Evolutionary conservation across 768 basidiomycete genomes (phyloP).

Genomic region (Kwoniella mangroviensis): DNA sequence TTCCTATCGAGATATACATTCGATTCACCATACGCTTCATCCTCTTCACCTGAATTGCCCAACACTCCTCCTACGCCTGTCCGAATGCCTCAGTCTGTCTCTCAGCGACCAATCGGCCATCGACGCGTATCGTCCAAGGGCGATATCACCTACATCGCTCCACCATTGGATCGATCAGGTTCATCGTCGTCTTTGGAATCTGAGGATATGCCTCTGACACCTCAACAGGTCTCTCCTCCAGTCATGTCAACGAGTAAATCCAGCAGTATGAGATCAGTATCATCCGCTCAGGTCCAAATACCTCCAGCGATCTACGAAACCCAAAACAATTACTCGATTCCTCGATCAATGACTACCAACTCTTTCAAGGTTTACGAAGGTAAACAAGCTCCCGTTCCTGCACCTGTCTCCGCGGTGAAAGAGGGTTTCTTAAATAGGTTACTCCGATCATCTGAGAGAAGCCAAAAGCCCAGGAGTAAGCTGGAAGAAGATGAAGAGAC

Average conservation of each 20-base stretch:
- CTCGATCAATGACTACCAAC: slow-evolving; percentile 37
- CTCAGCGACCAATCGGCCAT: slow-evolving; percentile 31
- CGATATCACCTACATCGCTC: slow-evolving; percentile 44
- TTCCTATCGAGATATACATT: slow-evolving; percentile 40
- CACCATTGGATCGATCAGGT: slow-evolving; percentile 55
- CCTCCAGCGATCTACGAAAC: slow-evolving; percentile 46
- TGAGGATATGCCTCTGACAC: slow-evolving; percentile 47
- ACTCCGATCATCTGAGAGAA: slow-evolving; percentile 34
- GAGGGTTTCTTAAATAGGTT: slow-evolving; percentile 40
- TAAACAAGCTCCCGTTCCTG: slow-evolving; percentile 1
- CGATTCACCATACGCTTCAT: slow-evolving; percentile 31
- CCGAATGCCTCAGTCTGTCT: slow-evolving; percentile 20
- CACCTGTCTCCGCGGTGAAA: slow-evolving; percentile 19
- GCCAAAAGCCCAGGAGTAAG: slow-evolving; percentile 23
- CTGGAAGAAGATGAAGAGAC: slow-evolving; percentile 42
- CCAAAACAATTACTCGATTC: slow-evolving; percentile 32
- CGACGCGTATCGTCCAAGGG: slow-evolving; percentile 41
- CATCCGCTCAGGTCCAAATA: slow-evolving; percentile 33
- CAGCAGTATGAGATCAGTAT: slow-evolving; percentile 28
- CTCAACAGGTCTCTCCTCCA: slow-evolving; percentile 27
- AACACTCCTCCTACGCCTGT: slow-evolving; percentile 41
- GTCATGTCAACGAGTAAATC: slow-evolving; percentile 11
- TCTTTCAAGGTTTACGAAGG: slow-evolving; percentile 13
- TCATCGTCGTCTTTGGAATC: slow-evolving; percentile 57
- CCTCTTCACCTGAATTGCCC: slow-evolving; percentile 46